phyloP scores from a whole-genome alignment of 148 eudicot species.

The Simmondsia chinensis region DNA sequence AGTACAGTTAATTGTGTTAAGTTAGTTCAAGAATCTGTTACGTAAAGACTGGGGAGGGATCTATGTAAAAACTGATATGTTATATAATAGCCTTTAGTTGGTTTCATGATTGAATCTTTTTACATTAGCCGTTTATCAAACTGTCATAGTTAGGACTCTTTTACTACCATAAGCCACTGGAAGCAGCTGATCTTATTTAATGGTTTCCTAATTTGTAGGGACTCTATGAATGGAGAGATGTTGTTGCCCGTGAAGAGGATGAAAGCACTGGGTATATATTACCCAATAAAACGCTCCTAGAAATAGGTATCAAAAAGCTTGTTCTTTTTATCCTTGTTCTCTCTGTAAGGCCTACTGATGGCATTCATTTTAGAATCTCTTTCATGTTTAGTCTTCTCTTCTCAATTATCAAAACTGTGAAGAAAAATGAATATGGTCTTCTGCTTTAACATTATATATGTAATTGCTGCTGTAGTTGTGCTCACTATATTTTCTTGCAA shows the following conservation, averaged over 20 bases:
- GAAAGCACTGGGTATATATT: slow-evolving; percentile 97
- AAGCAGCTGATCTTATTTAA: background rate
- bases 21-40: too few relatives aligned
- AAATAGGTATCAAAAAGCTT: slow-evolving; percentile 49
- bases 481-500: slow-evolving; percentile 13
- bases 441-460: background rate
- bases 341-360: background rate
- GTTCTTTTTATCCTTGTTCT: background rate
- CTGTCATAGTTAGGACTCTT: too few relatives aligned
- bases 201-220: slow-evolving; percentile 34
- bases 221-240: slow-evolving; percentile 90
- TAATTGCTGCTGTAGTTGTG: slow-evolving; percentile 1
- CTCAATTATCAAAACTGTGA: background rate
- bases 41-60: too few relatives aligned
- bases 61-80: too few relatives aligned
- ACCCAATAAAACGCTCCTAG: slow-evolving; percentile 80
- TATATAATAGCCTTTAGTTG: too few relatives aligned
- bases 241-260: slow-evolving; percentile 88
- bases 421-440: background rate
- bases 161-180: background rate
- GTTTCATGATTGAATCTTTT: too few relatives aligned
- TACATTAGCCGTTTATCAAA: too few relatives aligned
- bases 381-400: background rate
- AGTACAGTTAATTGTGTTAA: too few relatives aligned
- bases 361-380: background rate